These are phyloP conservation scores for Stemphylium beticola DNA, from an alignment of 2,329 filamentous ascomycete genomes.

Conservation along the genomic window DNA sequence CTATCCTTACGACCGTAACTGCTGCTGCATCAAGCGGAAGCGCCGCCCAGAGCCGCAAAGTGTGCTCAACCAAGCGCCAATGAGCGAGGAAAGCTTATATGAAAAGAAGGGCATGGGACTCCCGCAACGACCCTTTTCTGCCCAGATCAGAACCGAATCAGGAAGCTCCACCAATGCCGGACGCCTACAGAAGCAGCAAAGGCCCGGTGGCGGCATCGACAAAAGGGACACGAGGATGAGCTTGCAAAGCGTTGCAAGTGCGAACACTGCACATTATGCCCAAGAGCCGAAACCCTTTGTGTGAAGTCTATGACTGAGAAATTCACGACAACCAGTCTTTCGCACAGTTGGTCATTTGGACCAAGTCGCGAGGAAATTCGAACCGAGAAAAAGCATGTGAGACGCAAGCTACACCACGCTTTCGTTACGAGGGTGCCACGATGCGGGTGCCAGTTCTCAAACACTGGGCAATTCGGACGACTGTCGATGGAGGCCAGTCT, in stretches of 20 bases:
- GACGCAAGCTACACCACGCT: background rate
- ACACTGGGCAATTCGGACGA: too few species aligned
- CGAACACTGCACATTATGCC: conserved; percentile 16
- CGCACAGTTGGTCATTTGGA: background rate
- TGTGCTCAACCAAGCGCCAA: conserved; percentile 5
- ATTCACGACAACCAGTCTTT: background rate
- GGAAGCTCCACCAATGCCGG: conserved; percentile 17
- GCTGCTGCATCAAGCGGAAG: conserved; percentile 34
- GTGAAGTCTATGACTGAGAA: conserved; percentile 7
- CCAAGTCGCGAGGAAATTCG: background rate
- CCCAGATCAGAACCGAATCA: conserved; percentile 17
- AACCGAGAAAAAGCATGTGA: background rate
- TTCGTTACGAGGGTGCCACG: too few species aligned
- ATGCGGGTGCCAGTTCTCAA: too few species aligned
- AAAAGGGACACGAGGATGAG: conserved; percentile 16
- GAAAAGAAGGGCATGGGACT: conserved; percentile 23
- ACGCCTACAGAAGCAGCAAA: conserved; percentile 8
- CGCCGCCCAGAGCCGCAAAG: conserved; percentile 13
- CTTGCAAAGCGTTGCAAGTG: conserved; percentile 25
- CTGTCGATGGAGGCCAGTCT: too few species aligned
- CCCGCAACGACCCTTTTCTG: conserved; percentile 18
- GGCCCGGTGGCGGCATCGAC: background rate
- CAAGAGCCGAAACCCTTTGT: conserved; percentile 36
- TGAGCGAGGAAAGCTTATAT: conserved; percentile 17
- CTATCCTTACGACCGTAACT: conserved; percentile 31